Base-by-base conservation (phyloP, 495 filamentous ascomycete species). In the Trichoderma parareesei region DNA sequence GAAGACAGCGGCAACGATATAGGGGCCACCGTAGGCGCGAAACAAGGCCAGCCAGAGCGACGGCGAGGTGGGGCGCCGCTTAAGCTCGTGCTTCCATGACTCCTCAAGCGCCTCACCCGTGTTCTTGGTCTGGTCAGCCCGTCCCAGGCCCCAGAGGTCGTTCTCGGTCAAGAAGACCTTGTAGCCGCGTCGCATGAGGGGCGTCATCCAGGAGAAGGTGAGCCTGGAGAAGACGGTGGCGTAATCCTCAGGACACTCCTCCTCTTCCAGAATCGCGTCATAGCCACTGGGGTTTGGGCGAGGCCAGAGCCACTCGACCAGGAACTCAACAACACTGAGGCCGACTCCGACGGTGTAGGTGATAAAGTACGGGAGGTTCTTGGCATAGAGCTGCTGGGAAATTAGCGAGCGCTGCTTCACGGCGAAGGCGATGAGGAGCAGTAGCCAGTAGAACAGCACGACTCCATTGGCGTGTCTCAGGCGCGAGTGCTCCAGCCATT, bases 141-240 rank as follows among this genome's bases (percentile, higher is more conserved):
- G 87, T 14, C 93, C 85, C 46, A 99, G 82, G 68, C 90, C 93
- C 94, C 94, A 99, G 59, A 99, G 83, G 75, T 99, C 94, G 66
- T 99, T 91, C 75, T 99, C 93, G 5, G 91, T 96, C 62, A 99
- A 81, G 71, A 83, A 99, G 64, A 92, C 85, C 69, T 87, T 90
- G 76, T 99, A 97, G 18, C 95, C 95, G 76, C 88, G 87, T 70
- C 88, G 92, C 95, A 99, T 99, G 84, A 98, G 76, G 16, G 93
- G 92, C 0, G 95, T 99, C 91, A 99, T 97, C 95, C 95, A 99
- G 65, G 90, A 85, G 73, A 99, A 99, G 10, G 93, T 96, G 40
- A 99, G 84, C 46, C 90, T 85, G 10, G 93, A 97, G 77, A 98
- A 98, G 57, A 98, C 82, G 63, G 93, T 91, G 33, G 95, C 92